Base-by-base conservation (phyloP, 1,139 yeast genomes). In the Nematodospora anomalae region DNA sequence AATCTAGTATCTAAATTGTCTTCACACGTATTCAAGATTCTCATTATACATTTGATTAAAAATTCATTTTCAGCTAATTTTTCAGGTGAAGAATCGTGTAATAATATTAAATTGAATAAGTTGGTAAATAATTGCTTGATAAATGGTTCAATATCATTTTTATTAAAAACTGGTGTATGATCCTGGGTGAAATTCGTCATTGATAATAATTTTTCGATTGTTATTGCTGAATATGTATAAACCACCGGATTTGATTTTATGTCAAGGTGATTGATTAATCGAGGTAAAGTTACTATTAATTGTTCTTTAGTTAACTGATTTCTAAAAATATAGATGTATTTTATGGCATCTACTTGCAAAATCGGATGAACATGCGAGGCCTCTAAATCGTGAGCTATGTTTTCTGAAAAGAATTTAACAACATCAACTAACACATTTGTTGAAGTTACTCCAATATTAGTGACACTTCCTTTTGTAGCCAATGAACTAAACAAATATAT, bases 11-110 rank as follows among this genome's bases (percentile, higher is more conserved):
- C 15, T 12, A 80, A 53, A 1, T 79, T 60, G 40, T 85, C 88
- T 54, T 87, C 95, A 13, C 86, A 73, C 4, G 90, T 81, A 42
- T 82, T 71, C 41, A 92, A 65, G 5, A 90, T 80, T 51, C 97
- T 76, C 90, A 89, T 88, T 4, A 87, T 69, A 47, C 95, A 79
- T 56, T 85, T 88, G 80, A 92, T 84, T 55, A 92, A 68, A 55
- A 87, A 92, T 55, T 94, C 98, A 59, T 94, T 94, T 57, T 92
- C 97, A 0, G 97, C 92, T 42, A 94, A 68, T 55, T 89, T 90
- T 57, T 90, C 97, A 0, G 97, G 97, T 0, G 89, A 69, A 4
- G 64, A 55, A 25, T 76, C 73, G 42, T 77, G 78, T 37, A 71
- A 66, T 39, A 80, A 67, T 38, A 92, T 81, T 36, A 89, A 71